Conservation (phyloP, 768 basidiomycete genomes). For the Asterophora parasitica region DNA sequence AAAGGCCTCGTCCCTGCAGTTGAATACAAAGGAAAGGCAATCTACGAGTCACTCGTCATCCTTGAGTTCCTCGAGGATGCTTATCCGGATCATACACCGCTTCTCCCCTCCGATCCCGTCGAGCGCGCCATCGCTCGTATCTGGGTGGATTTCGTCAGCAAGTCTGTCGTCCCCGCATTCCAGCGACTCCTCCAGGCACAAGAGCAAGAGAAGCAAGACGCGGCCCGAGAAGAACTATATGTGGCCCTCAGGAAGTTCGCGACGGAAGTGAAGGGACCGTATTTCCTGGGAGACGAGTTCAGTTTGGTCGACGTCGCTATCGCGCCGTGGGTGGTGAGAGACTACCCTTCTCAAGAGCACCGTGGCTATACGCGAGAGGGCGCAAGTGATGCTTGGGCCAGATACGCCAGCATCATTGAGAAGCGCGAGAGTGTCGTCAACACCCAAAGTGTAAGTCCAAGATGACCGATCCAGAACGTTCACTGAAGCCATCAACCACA, state of each 20-base stretch:
- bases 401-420: conserved; percentile 38
- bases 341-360: conserved; percentile 45
- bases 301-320: conserved; percentile 48
- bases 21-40: conserved; percentile 47
- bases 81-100: conserved; percentile 38
- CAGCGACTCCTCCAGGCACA: conserved; percentile 45
- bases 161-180: conserved; percentile 47
- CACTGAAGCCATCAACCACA: background rate
- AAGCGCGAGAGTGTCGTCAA: conserved; percentile 41
- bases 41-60: conserved; percentile 63
- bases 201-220: conserved; percentile 22
- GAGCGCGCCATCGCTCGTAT: conserved; percentile 49
- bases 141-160: conserved; percentile 53
- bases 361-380: conserved; percentile 41
- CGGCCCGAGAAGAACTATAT: conserved; percentile 24
- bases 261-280: conserved; percentile 41
- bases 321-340: conserved; percentile 49
- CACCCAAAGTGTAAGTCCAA: conserved; percentile 35
- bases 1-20: conserved; percentile 63
- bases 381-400: conserved; percentile 39
- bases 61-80: conserved; percentile 67
- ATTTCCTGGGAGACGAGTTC: conserved; percentile 52
- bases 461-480: background rate
- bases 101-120: conserved; percentile 51
- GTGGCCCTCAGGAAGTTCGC: conserved; percentile 27